Conservation (phyloP, 2,329 filamentous ascomycete genomes). For the Thyridium curvatum region DNA sequence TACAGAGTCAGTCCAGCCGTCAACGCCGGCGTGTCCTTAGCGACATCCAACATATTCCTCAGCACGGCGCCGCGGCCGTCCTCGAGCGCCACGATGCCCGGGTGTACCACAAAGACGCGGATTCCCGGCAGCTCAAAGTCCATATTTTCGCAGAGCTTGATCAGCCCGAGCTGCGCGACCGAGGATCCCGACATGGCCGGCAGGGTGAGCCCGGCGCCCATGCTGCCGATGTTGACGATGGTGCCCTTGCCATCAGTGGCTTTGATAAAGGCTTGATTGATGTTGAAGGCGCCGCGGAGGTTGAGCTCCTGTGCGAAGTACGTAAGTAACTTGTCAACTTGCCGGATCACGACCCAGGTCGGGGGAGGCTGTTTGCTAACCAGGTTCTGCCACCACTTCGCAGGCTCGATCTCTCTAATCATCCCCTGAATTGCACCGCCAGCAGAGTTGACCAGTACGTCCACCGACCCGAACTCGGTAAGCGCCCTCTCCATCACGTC, state of each 20-base stretch:
- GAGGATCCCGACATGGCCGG: slow-evolving; percentile 15
- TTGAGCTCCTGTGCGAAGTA: slow-evolving; percentile 19
- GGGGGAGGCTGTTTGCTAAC: too few relatives aligned
- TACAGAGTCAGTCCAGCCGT: slow-evolving; percentile 22
- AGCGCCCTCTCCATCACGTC: slow-evolving; percentile 10
- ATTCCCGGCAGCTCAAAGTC: slow-evolving; percentile 15
- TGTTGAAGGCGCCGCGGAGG: slow-evolving; percentile 15
- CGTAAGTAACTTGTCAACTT: too few relatives aligned
- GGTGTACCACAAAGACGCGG: slow-evolving; percentile 14
- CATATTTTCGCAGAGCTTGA: slow-evolving; percentile 16
- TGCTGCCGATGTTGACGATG: slow-evolving; percentile 15
- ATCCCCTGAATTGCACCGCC: slow-evolving; percentile 8
- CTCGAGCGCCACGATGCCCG: slow-evolving; percentile 16
- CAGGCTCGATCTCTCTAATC: slow-evolving; percentile 8
- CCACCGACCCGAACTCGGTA: slow-evolving; percentile 13
- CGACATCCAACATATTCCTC: slow-evolving; percentile 14
- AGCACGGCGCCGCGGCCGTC: slow-evolving; percentile 11
- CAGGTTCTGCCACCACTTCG: slow-evolving; percentile 12
- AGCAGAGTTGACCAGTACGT: slow-evolving; percentile 16
- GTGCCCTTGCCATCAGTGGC: slow-evolving; percentile 13
- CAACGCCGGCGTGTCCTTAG: slow-evolving; percentile 21
- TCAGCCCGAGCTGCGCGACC: slow-evolving; percentile 12
- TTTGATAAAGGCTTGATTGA: slow-evolving; percentile 15
- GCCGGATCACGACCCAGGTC: too few relatives aligned
- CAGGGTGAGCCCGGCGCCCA: slow-evolving; percentile 12